Evolutionary conservation across 2,329 filamentous ascomycete species (phyloP), one percentile per base, ranked within the genome.

Genomic region (Reticulascus tulasneorum): DNA sequence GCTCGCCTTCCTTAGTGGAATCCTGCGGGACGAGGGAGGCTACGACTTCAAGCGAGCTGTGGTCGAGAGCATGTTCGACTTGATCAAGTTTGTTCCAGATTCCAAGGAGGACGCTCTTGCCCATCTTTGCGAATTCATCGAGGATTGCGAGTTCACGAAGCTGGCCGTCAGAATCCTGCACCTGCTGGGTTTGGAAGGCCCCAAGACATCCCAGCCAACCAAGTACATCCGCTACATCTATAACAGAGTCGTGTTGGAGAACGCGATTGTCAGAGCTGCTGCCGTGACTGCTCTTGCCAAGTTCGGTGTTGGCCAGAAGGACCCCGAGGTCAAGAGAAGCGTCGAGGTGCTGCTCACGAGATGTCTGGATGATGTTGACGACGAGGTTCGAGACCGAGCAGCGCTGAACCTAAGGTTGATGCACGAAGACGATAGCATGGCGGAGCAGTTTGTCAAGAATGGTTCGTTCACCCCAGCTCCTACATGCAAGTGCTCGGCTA

Each of bases 221-320:
- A 97, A 98, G 73, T 98, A 96, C 62, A 95, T 98, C 51, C 86
- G 93, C 39, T 98, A 97, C 64, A 98, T 98, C 57, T 98, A 98
- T 72, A 98, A 98, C 69, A 81, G 93, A 41, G 91, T 98, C 16
- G 93, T 98, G 12, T 69, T 98, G 34, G 93, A 98, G 65, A 98
- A 98, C 58, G 89, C 93, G 25, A 89, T 96, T 45, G 90, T 98
- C 15, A 79, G 93, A 50, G 93, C 93, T 31, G 90, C 93, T 9
- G 93, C 93, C 34, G 94, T 97, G 17, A 97, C 93, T 17, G 93
- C 93, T 4, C 67, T 98, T 45, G 88, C 91, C 53, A 98, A 97
- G 64, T 98, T 98, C 56, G 93, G 93, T 52, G 91, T 97, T 40
- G 90, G 87, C 22, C 93, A 97, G 63, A 90, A 94, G 66, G 93